Evolutionary conservation across 805 yeast species (phyloP), one percentile per base, ranked within the genome.

Genomic region (Kurtzmaniella cleridarum): DNA sequence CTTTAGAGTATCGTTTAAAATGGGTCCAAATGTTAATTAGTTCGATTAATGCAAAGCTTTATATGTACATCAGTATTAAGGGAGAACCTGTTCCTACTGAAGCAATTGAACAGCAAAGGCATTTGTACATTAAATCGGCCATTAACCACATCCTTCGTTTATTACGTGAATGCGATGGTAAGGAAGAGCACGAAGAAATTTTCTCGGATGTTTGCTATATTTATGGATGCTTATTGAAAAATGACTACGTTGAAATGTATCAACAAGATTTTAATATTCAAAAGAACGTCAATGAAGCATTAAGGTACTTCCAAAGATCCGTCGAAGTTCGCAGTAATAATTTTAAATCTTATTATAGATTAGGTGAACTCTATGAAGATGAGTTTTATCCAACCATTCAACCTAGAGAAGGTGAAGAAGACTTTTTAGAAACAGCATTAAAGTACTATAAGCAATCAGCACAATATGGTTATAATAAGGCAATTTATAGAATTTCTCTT

Each of bases 11-110:
- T 47, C 48, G 74, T 27, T 53, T 68, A 36, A 55, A 62, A 42
- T 69, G 74, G 74, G 59, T 64, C 36, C 63, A 65, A 41, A 64
- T 62, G 69, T 54, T 69, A 46, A 57, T 69, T 15, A 45, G 49
- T 13, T 71, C 73, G 11, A 59, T 64, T 24, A 66, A 66, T 44
- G 60, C 50, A 47, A 56, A 59, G 46, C 52, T 69, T 14, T 67
- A 61, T 44, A 54, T 65, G n/a, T 66, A 62, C 43, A 58, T 69
- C 39, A 67, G 64, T 48, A 65, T 69, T 41, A 64, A 62, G 48
- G 74, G 74, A 15, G 70, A 65, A 38, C 50, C 54, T 13, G 53
- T 66, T 10, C 36, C 48, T 2, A 47, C 57, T 1, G 69, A 60
- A 14, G 61, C 59, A 33, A 54, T 53, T 4, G 48, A 48, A 14